Base-by-base conservation (phyloP, 352 stramenopile genomes). In the Pythium vanterpoolii region DNA sequence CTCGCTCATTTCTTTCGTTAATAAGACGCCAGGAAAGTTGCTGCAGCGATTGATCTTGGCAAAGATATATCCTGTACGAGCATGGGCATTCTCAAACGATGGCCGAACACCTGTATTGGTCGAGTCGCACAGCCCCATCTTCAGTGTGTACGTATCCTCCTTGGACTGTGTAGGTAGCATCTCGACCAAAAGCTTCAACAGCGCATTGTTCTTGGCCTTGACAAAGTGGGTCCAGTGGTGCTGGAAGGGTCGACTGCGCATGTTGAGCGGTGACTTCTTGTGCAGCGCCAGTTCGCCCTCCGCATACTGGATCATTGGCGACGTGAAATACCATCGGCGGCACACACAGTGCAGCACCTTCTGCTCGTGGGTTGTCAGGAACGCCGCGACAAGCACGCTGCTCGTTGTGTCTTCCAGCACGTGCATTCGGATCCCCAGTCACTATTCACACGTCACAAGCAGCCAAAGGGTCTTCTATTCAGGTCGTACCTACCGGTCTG, bases 41-140 rank as follows among this genome's bases (percentile, higher is more conserved):
- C 74, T 68, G n/a, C 76, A 86, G 21, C 80, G 77, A 30, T 90
- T 87, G 59, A 90, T 83, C 55, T 90, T 90, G 55, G 67, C 64
- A 40, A 74, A 60, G 19, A 82, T 84, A 68, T 90, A 90, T 28
- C 80, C 80, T 10, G 77, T 83, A 1, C 80, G 74, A 43, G 80
- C 80, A 10, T 75, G 57, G 14, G 58, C 49, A 39, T 86, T 86
- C 42, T 75, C 69, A 43, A 90, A 90, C 18, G 77, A 88, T 34
- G 80, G 80, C 39, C 80, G 74, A 31, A 80, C 61, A 23, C 80
- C 77, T 9, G 66, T 90, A 34, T 88, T 90, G 5, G 80, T 90
- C 21, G 79, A 85, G 43, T 78, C 46, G 24, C 79, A 86, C 4
- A 89, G 50, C 11, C 71, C 72, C 56, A 66, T 77, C 66, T 86